Conservation (phyloP, 192 early-diverging fungal species). For the Borealophlyctis nickersoniae region DNA sequence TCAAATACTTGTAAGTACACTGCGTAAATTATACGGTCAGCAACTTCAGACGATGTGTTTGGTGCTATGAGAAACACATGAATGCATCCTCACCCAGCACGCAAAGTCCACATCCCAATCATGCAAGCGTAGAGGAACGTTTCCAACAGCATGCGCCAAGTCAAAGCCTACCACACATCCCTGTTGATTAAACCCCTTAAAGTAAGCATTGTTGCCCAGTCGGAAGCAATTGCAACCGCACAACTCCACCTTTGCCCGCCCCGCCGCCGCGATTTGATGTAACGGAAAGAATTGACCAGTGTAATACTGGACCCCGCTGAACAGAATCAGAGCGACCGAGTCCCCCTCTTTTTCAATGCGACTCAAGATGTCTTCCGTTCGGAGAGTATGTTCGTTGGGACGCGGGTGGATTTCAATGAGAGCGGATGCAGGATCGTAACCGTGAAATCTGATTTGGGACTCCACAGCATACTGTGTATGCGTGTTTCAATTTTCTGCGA, state of each 20-base stretch:
- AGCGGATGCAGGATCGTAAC: constrained; percentile 61
- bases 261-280: constrained; percentile 75
- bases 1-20: constrained; percentile 99
- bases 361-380: constrained; percentile 78
- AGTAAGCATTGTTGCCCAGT: background rate
- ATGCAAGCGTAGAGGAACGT: constrained; percentile 82
- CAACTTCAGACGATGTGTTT: background rate
- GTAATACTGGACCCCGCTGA: constrained; percentile 93
- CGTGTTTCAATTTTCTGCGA: background rate
- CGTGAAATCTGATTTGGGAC: constrained; percentile 86
- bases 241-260: constrained; percentile 68
- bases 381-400: constrained; percentile 64
- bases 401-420: constrained; percentile 76
- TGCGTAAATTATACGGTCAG: constrained; percentile 14
- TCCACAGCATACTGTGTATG: constrained; percentile 72
- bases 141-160: constrained; percentile 93
- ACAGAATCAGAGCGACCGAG: constrained; percentile 79
- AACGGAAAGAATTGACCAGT: constrained; percentile 88
- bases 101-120: constrained; percentile 98
- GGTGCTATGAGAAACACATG: background rate
- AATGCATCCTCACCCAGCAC: constrained; percentile 59
- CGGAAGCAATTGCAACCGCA: too few relatives aligned
- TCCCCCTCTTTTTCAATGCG: constrained; percentile 70
- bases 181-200: constrained; percentile 29
- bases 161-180: constrained; percentile 93